Conservation (phyloP, 23 red algal species). For the Chondrus crispus region DNA sequence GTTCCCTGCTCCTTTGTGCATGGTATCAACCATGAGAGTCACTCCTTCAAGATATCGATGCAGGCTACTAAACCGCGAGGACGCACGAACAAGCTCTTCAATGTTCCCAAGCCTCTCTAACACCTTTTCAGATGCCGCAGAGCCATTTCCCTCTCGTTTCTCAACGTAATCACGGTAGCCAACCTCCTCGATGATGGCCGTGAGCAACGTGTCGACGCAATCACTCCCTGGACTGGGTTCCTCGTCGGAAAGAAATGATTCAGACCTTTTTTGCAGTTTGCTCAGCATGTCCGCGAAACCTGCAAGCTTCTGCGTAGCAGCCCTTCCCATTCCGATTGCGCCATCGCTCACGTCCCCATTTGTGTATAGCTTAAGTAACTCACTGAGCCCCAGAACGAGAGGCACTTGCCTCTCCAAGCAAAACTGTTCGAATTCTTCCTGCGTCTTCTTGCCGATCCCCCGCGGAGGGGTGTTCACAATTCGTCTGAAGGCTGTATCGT, state of each 20-base stretch:
- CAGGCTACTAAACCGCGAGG: not conserved
- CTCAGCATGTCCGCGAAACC: not conserved
- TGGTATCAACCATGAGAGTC: constrained; percentile 35
- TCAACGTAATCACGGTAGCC: constrained; percentile 27
- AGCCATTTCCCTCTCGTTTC: not conserved
- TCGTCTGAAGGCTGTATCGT: constrained; percentile 50
- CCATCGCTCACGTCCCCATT: not conserved
- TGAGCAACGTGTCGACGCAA: constrained; percentile 4
- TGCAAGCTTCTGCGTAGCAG: not conserved
- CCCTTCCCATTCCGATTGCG: not conserved
- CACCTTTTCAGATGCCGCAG: not conserved
- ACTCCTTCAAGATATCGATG: constrained; percentile 43
- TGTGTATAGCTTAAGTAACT: not conserved
- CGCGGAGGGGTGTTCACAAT: constrained; percentile 63
- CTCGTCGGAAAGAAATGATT: not conserved
- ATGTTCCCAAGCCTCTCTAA: constrained; percentile 55
- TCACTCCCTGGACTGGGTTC: not conserved
- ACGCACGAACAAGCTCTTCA: constrained; percentile 24
- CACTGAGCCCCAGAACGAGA: not conserved
- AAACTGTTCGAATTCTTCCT: constrained; percentile 41
- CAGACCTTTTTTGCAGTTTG: not conserved
- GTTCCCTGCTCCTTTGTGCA: not conserved
- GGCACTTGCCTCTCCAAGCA: not conserved
- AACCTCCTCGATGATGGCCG: not conserved
- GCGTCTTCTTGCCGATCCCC: constrained; percentile 59